These are phyloP conservation scores for Apophysomyces trapeziformis DNA, from an alignment of 371 early-diverging fungal species.

Conservation along the genomic window DNA sequence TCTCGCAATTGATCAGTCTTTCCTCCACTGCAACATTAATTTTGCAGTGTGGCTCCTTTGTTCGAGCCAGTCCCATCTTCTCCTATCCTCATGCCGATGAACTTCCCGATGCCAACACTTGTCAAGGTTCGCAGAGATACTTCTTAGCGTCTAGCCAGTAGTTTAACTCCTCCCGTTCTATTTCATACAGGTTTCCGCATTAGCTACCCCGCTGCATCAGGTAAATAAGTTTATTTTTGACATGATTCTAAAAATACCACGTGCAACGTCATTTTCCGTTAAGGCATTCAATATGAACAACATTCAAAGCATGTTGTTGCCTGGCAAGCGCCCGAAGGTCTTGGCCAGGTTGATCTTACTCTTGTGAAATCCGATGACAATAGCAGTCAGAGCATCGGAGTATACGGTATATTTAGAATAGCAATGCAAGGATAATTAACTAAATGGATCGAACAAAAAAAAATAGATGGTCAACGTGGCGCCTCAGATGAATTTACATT, in stretches of 20 bases:
- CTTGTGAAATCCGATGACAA: not conserved
- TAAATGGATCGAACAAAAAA: not conserved
- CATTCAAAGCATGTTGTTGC: slow-evolving; percentile 3
- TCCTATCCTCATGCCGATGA: not conserved
- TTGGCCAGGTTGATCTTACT: not conserved
- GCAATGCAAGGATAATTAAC: not conserved
- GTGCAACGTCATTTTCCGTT: not conserved
- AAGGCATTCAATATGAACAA: not conserved
- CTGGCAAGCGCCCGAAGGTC: not conserved
- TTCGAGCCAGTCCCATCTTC: not conserved
- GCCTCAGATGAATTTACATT: not conserved
- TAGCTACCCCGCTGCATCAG: not conserved
- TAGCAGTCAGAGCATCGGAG: not conserved
- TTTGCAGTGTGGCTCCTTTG: not conserved
- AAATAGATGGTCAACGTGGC: not conserved
- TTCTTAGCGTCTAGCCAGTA: not conserved
- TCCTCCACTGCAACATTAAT: not conserved
- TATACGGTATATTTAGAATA: not conserved
- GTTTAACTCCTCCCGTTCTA: not conserved
- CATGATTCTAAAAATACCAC: slow-evolving; percentile 5
- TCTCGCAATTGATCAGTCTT: slow-evolving; percentile 4
- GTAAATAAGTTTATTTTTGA: slow-evolving; percentile 2
- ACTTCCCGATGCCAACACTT: not conserved
- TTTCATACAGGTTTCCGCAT: not conserved
- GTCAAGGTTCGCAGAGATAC: not conserved